Conservation (phyloP, 331 rosid genomes). For the Saraca asoca region DNA sequence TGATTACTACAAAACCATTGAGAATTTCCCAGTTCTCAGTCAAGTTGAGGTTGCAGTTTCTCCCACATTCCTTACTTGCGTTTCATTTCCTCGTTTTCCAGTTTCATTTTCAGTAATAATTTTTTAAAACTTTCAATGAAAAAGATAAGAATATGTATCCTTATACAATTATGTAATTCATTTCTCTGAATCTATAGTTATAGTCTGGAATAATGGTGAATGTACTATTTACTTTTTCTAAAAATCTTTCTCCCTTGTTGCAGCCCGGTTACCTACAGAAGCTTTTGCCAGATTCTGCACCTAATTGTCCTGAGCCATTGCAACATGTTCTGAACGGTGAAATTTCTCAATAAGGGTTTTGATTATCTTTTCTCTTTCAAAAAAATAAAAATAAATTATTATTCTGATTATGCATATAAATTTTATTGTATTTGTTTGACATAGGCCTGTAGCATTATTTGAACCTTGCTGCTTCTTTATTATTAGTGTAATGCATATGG, state of each 20-base stretch:
- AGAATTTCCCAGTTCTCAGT: constrained; percentile 77
- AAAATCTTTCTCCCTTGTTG: constrained; percentile 9
- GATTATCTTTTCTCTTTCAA: constrained; percentile 3
- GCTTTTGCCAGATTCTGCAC: constrained; percentile 86
- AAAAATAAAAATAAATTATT: not conserved
- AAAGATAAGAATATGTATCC: not conserved
- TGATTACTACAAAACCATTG: constrained; percentile 81
- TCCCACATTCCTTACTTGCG: not conserved
- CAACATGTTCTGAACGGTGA: constrained; percentile 70
- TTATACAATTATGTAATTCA: not conserved
- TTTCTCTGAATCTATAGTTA: not conserved
- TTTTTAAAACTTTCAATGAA: constrained; percentile 10
- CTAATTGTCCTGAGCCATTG: constrained; percentile 63
- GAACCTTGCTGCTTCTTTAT: not conserved
- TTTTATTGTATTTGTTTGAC: not conserved
- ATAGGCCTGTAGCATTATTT: not conserved
- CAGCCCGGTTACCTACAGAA: constrained; percentile 87
- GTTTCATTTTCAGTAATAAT: not conserved
- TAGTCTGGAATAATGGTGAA: constrained; percentile 14
- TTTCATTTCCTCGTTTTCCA: not conserved
- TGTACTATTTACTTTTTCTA: not conserved
- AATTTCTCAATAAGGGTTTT: constrained; percentile 23
- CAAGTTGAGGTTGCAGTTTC: constrained; percentile 70
- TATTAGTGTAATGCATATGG: not conserved
- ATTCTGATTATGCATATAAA: not conserved